These are phyloP conservation scores for Trichoderma brevicompactum DNA, from an alignment of 2,329 filamentous ascomycete genomes.

Conservation along the genomic window DNA sequence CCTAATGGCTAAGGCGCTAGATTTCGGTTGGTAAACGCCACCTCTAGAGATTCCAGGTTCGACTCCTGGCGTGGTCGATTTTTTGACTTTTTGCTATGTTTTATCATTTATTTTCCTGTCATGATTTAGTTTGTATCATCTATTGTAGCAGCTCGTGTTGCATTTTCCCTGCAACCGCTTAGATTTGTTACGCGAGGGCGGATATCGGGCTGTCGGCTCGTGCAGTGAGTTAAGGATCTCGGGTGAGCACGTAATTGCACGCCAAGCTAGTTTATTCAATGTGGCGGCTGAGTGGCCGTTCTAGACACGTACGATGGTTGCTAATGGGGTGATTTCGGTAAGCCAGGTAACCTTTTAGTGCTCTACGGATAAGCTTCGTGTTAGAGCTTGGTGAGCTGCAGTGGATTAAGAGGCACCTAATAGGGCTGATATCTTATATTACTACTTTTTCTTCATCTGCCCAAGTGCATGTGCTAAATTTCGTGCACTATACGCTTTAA, in stretches of 20 bases:
- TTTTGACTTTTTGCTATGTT: conserved; percentile 14
- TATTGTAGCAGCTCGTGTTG: background rate
- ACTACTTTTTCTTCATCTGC: no score
- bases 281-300: conserved; percentile 13
- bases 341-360: background rate
- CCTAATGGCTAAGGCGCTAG: conserved; percentile 46
- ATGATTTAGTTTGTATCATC: no score
- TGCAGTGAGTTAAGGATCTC: conserved; percentile 6
- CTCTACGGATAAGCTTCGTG: background rate
- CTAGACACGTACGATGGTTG: background rate
- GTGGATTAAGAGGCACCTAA: background rate
- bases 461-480: no score
- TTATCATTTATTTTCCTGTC: background rate
- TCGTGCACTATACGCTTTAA: no score
- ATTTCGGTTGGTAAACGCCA: conserved; percentile 38
- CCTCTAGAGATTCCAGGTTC: conserved; percentile 46
- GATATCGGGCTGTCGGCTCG: conserved; percentile 24
- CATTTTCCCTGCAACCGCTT: background rate
- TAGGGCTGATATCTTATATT: background rate
- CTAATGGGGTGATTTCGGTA: conserved; percentile 5
- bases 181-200: background rate
- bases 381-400: background rate
- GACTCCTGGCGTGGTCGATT: conserved; percentile 44
- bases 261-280: background rate
- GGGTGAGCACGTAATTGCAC: background rate